phyloP scores from a whole-genome alignment of 2,329 filamentous ascomycete species.

The Hymenoscyphus infarciens region DNA sequence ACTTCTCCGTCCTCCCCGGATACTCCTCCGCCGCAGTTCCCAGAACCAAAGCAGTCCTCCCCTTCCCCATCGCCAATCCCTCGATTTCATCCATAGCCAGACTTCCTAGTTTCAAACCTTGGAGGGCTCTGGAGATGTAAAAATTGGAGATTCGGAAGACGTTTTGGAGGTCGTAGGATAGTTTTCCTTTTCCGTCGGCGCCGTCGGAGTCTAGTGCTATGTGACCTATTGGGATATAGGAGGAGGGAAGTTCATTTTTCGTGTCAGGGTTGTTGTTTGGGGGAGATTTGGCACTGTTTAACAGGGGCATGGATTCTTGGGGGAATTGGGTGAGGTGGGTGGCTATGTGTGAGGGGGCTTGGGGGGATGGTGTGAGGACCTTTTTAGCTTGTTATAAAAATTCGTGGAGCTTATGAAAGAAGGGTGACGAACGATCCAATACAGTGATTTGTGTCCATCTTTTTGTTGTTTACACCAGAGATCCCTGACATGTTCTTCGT shows the following conservation, averaged over 20 bases:
- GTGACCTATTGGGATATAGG: slow-evolving; percentile 30
- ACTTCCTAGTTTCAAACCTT: slow-evolving; percentile 25
- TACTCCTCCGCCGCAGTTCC: slow-evolving; percentile 20
- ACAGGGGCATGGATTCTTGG: slow-evolving; percentile 18
- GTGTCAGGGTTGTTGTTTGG: slow-evolving; percentile 14
- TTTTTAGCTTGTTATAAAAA: not conserved
- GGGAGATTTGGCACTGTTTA: slow-evolving; percentile 22
- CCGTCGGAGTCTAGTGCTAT: slow-evolving; percentile 24
- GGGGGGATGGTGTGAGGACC: slow-evolving; percentile 5
- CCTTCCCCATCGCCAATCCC: slow-evolving; percentile 17
- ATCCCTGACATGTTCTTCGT: slow-evolving; percentile 36
- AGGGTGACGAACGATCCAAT: slow-evolving; percentile 13
- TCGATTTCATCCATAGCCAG: slow-evolving; percentile 30
- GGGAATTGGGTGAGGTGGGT: slow-evolving; percentile 22
- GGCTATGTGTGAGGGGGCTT: slow-evolving; percentile 6
- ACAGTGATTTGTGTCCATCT: slow-evolving; percentile 9
- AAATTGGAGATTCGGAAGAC: slow-evolving; percentile 26
- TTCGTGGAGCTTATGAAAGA: not conserved
- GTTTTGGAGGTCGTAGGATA: slow-evolving; percentile 14
- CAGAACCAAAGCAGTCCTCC: slow-evolving; percentile 24
- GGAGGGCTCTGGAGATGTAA: slow-evolving; percentile 25
- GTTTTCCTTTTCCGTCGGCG: slow-evolving; percentile 8
- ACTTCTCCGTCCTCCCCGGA: slow-evolving; percentile 10
- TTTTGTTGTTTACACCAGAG: slow-evolving; percentile 14
- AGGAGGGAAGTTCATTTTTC: not conserved